A percentile compares a stretch with the other conserved stretches of the same genome.
Conservation (phyloP, 202 grass and related monocot genomes). For the Setaria italica region DNA sequence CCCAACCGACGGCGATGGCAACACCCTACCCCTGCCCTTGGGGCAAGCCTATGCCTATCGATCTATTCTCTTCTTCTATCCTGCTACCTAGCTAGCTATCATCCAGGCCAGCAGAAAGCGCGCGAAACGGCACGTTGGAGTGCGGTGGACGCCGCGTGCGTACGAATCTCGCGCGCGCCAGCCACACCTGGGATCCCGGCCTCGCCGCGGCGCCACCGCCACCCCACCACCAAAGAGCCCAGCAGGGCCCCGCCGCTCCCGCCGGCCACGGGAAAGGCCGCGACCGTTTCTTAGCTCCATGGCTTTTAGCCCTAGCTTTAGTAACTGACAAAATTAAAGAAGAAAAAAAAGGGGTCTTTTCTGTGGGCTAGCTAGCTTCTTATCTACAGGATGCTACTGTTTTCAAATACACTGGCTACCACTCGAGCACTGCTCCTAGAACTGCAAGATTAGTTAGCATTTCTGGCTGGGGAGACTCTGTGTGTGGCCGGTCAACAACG, state of each 20-base stretch:
- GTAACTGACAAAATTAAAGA: neutral
- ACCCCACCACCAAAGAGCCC: neutral
- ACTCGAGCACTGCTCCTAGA: no score
- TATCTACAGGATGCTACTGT: neutral
- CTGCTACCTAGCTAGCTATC: no score
- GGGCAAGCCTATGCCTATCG: no score
- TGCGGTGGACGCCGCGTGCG: constrained; percentile 15
- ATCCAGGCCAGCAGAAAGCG: neutral
- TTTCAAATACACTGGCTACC: neutral
- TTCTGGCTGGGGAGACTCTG: no score
- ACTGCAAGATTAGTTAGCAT: no score
- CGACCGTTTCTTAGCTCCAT: neutral
- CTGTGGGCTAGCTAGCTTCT: neutral
- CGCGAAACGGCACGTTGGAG: neutral
- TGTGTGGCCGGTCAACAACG: no score
- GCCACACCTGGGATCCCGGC: neutral
- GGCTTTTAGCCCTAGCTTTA: neutral
- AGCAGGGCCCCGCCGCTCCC: constrained; percentile 12
- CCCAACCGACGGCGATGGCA: neutral
- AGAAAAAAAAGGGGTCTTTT: neutral
- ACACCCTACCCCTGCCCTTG: no score
- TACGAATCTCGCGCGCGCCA: neutral
- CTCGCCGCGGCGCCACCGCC: constrained; percentile 12
- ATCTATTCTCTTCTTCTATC: no score
- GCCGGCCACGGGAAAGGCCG: neutral